Evolutionary conservation across 164 flowering plant species (phyloP).

Genomic region (Santalum album): DNA sequence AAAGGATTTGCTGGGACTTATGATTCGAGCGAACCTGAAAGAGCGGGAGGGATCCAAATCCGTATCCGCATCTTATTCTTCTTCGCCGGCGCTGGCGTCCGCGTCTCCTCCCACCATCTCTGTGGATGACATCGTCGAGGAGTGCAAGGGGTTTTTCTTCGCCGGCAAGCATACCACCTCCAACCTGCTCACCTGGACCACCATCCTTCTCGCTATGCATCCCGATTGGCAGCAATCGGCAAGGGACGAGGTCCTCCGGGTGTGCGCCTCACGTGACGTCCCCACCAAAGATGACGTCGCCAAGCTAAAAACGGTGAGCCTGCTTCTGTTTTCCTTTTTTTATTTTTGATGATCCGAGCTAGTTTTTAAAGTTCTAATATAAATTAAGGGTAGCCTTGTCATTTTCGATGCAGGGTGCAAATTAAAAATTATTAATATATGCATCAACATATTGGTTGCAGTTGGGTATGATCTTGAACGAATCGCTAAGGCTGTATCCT

Average conservation of each 20-base stretch:
- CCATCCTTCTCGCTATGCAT: constrained; percentile 28
- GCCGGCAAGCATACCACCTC: constrained; percentile 36
- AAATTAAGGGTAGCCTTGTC: neutral
- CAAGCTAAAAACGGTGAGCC: constrained; percentile 18
- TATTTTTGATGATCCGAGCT: no score
- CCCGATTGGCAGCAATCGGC: constrained; percentile 27
- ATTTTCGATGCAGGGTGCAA: neutral
- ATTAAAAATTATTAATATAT: neutral
- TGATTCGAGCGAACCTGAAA: constrained; percentile 8
- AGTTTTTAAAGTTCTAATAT: neutral
- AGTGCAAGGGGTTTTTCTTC: constrained; percentile 34
- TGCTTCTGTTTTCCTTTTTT: no score
- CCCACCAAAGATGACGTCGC: constrained; percentile 18
- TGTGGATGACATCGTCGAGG: constrained; percentile 12
- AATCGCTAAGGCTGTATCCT: constrained; percentile 24
- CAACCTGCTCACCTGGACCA: constrained; percentile 23
- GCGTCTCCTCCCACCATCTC: neutral
- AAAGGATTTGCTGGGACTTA: constrained; percentile 8
- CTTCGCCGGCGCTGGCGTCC: neutral
- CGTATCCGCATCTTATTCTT: no score
- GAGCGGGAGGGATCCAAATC: neutral
- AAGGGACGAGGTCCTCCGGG: constrained; percentile 25
- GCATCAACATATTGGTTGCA: constrained; percentile 6
- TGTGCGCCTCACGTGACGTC: constrained; percentile 18
- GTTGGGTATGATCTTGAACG: constrained; percentile 23